A percentile compares a stretch with the other conserved stretches of the same genome.
Conservation (phyloP, 2,329 filamentous ascomycete species). For the Sporothrix euskadiensis region DNA sequence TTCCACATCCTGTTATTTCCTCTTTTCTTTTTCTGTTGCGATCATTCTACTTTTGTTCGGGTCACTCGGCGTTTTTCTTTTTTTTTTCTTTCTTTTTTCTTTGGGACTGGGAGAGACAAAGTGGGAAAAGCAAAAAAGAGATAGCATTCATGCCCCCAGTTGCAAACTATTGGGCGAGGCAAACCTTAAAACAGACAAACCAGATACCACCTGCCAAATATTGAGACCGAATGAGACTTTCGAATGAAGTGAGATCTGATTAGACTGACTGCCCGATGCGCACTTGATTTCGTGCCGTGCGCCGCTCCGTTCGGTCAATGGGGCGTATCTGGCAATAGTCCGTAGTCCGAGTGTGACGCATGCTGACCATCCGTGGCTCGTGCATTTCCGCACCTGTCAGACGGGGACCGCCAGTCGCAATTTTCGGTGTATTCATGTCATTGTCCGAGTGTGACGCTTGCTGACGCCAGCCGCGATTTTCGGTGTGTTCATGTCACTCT, state of each 20-base stretch:
- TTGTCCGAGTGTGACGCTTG: background rate
- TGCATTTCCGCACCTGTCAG: background rate
- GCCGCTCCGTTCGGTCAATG: background rate
- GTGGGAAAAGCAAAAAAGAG: slow-evolving; percentile 1
- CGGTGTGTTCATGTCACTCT: no score
- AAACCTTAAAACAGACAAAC: slow-evolving; percentile 9
- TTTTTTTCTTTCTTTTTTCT: background rate
- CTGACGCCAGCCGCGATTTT: background rate
- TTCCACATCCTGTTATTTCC: background rate
- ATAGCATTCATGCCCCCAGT: slow-evolving; percentile 10
- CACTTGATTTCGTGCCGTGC: slow-evolving; percentile 10
- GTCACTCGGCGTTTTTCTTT: slow-evolving; percentile 9
- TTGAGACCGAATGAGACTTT: background rate
- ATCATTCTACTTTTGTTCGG: background rate
- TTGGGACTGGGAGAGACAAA: background rate
- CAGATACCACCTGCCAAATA: slow-evolving; percentile 14
- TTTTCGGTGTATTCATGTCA: background rate
- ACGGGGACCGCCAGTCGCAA: background rate
- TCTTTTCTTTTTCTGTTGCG: background rate
- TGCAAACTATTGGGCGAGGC: background rate
- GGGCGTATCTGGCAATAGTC: background rate
- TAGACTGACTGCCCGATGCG: background rate
- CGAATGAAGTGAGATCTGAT: no score
- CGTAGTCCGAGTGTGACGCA: background rate
- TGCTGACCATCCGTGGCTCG: background rate